Base-by-base conservation (phyloP, 2,329 filamentous ascomycete genomes). In the Botrytis deweyae region DNA sequence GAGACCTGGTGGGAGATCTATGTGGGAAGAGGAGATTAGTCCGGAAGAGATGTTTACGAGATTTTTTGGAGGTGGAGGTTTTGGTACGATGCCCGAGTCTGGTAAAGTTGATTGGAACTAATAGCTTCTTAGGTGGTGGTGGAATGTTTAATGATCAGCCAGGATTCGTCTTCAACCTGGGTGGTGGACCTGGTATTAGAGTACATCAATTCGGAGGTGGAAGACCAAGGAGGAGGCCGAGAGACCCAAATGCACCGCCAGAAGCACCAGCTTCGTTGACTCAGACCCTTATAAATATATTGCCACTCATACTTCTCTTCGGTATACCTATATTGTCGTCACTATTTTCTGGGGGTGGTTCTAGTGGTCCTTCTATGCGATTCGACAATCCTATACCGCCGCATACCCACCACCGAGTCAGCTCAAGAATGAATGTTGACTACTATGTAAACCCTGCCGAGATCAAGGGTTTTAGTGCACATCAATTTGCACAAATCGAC, bases 31-130 rank as follows among this genome's bases (percentile, higher is more conserved):
- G 75, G 95, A 98, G 82, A 93, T 99, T 79, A 97, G 93, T 72
- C 95, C 96, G 0, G 96, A 99, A 83, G 96, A 99, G 83, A 89
- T 99, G 86, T 99, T 99, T 85, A 91, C 95, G 81, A 90, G 95
- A 76, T 99, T 99, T 88, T 99, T 99, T 85, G 93, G 93, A 66
- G 94, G 93, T 61, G 83, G 83, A 58, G 86, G 87, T 79, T 88
- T 89, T 66, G 90, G 92, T 61, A 40, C 42, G 62, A 36, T 52
- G 29, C 72, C 49, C 12, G 16, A 36, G 36, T n/a, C 42, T 72
- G 46, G 40, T 36, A 68, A 70, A 49, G 38, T 36, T 9, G 46
- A 46, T 18, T 68, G 64, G 70, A 62, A 44, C 76, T 79, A 72
- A 78, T 66, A 5, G 3, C 62, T 70, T 40, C 52, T 33, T 72